Evolutionary conservation across 1,284 basidiomycete species (phyloP).

Genomic region (Puccinia horiana): DNA sequence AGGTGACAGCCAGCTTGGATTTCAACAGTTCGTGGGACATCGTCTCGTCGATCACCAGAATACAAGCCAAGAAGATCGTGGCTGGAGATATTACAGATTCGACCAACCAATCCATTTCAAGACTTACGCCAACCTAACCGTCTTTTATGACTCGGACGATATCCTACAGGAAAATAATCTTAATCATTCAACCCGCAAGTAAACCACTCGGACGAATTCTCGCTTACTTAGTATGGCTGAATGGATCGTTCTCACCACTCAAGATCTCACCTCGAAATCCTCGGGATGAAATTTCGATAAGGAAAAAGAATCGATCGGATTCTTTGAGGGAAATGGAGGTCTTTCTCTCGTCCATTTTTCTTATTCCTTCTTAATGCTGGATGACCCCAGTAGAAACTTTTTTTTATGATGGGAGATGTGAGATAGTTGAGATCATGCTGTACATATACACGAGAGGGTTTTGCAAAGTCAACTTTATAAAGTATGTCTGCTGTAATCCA

Average conservation of each 20-base stretch:
- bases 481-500: too few species aligned
- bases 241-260: constrained; percentile 1
- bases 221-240: not conserved
- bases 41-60: not conserved
- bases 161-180: not conserved
- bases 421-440: too few species aligned
- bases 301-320: not conserved
- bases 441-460: too few species aligned
- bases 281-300: not conserved
- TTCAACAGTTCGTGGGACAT: not conserved
- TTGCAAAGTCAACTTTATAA: too few species aligned
- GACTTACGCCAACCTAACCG: constrained; percentile 1
- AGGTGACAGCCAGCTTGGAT: not conserved
- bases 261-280: not conserved
- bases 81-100: constrained; percentile 9
- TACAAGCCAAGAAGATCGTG: not conserved
- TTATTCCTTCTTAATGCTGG: not conserved
- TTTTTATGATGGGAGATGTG: too few species aligned
- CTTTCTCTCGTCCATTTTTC: not conserved
- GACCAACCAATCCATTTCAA: not conserved
- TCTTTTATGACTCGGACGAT: not conserved
- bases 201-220: not conserved
- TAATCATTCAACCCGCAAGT: not conserved
- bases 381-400: too few species aligned
- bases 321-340: not conserved